These are phyloP conservation scores for Metschnikowia gelsemii DNA, from an alignment of 805 yeast species.

Conservation along the genomic window DNA sequence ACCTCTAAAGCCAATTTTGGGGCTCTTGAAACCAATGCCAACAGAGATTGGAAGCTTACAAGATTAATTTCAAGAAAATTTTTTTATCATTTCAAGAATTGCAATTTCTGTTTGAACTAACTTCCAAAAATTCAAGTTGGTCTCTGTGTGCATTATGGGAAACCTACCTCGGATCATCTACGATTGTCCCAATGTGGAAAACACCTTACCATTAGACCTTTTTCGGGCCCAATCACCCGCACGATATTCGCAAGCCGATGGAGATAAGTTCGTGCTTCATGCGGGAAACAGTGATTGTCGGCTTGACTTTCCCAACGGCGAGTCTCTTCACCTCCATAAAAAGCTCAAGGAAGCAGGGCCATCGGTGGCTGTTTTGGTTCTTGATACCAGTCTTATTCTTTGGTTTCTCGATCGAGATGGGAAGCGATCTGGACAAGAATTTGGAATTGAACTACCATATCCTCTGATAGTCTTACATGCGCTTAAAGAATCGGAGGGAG, in stretches of 20 bases:
- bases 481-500: conserved; percentile 21
- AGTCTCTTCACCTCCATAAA: conserved; percentile 1
- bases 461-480: conserved; percentile 36
- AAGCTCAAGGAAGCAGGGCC: conserved; percentile 4
- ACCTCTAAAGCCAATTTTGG: no score
- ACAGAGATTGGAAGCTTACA: no score
- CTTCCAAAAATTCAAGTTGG: no score
- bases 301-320: conserved; percentile 17
- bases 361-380: conserved; percentile 29
- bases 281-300: conserved; percentile 32
- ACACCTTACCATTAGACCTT: conserved; percentile 34
- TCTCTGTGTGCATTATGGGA: conserved; percentile 1
- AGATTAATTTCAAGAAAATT: no score
- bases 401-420: conserved; percentile 25
- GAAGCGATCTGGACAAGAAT: neutral
- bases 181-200: conserved; percentile 41
- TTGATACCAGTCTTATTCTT: conserved; percentile 34
- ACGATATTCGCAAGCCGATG: conserved; percentile 32
- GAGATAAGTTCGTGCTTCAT: conserved; percentile 42
- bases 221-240: conserved; percentile 43
- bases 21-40: no score
- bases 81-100: no score
- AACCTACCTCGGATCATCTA: conserved; percentile 15
- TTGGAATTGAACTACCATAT: conserved; percentile 39
- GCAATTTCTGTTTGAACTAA: no score